Evolutionary conservation across 805 yeast genomes (phyloP).

Genomic region (Saturnispora silvae): DNA sequence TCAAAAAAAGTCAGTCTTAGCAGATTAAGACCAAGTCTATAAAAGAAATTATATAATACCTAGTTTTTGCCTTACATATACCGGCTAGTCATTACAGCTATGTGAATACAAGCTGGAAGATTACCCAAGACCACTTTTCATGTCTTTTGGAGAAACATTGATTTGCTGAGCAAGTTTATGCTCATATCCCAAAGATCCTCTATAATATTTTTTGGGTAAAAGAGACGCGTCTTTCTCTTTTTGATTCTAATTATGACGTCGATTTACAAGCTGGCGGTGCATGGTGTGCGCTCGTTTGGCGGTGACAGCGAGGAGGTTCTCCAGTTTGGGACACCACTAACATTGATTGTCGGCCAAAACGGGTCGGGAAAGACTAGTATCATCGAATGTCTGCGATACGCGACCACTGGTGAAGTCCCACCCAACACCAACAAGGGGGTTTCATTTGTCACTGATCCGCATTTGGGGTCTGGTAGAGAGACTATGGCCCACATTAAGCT

Average conservation of each 20-base stretch:
- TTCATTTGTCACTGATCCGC: slow-evolving; percentile 80
- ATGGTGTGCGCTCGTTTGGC: slow-evolving; percentile 87
- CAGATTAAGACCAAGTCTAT: too few relatives aligned
- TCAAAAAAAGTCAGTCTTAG: too few relatives aligned
- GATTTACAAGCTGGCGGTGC: slow-evolving; percentile 53
- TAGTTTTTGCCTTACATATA: too few relatives aligned
- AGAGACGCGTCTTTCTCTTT: neutral
- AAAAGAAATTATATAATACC: too few relatives aligned
- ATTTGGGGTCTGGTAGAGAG: slow-evolving; percentile 59
- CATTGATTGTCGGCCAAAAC: slow-evolving; percentile 89
- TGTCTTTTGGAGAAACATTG: too few relatives aligned
- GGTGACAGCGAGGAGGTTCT: slow-evolving; percentile 78
- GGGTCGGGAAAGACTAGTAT: slow-evolving; percentile 96
- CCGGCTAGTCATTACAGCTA: too few relatives aligned
- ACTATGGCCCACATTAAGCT: slow-evolving; percentile 86
- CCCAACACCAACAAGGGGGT: slow-evolving; percentile 96
- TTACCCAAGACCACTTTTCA: too few relatives aligned
- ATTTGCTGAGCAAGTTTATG: too few relatives aligned
- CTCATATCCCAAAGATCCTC: too few relatives aligned
- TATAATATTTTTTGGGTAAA: too few relatives aligned
- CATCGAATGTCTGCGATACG: slow-evolving; percentile 86
- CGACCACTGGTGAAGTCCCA: slow-evolving; percentile 92
- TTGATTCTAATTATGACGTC: slow-evolving; percentile 27
- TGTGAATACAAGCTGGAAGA: too few relatives aligned
- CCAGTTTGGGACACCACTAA: slow-evolving; percentile 81